Evolutionary conservation across 176 grass and related monocot genomes (phyloP).

Genomic region (Thalia dealbata): DNA sequence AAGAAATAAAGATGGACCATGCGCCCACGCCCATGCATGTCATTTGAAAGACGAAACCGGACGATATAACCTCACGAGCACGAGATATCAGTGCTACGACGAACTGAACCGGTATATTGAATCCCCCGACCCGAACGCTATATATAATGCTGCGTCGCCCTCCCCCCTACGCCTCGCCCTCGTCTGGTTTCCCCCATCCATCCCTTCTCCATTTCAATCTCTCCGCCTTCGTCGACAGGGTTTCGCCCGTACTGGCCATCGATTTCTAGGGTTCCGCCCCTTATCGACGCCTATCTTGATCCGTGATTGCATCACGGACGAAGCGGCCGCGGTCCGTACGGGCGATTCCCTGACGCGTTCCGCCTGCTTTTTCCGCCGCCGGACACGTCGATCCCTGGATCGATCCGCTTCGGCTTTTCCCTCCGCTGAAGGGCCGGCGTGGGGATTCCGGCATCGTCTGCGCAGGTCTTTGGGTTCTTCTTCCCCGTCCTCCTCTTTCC

Average conservation of each 20-base stretch:
- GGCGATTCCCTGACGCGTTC: background rate
- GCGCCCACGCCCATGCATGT: too few species aligned
- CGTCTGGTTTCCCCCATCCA: background rate
- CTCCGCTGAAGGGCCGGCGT: constrained; percentile 14
- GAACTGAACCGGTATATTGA: background rate
- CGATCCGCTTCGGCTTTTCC: background rate
- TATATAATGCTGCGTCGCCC: background rate
- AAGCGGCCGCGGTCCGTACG: background rate
- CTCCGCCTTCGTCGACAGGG: background rate
- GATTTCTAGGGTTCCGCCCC: background rate
- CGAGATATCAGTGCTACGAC: background rate
- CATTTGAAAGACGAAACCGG: too few species aligned
- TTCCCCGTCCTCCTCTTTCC: background rate
- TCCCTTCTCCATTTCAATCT: background rate
- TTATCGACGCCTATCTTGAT: background rate
- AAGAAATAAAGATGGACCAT: too few species aligned
- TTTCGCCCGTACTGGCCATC: too few species aligned
- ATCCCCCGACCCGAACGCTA: background rate
- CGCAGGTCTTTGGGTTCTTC: background rate
- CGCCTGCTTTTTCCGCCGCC: background rate
- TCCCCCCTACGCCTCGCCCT: background rate
- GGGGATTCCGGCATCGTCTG: constrained; percentile 1
- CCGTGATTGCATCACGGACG: background rate
- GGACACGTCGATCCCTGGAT: background rate
- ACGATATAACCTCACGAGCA: too few species aligned